phyloP scores from a whole-genome alignment of 345 rosid genomes.

The Angophora floribunda region DNA sequence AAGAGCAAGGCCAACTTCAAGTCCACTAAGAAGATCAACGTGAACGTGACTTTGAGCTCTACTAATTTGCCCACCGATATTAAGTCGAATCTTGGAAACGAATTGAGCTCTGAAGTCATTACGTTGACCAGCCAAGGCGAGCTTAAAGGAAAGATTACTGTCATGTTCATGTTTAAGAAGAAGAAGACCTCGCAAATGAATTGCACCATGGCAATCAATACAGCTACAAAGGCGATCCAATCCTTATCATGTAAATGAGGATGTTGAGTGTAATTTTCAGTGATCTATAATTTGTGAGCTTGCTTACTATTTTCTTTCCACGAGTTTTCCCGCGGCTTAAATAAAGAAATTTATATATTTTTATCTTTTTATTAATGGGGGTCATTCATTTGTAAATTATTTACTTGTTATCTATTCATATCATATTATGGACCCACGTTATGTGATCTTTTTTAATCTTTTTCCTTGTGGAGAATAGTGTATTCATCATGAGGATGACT shows the following conservation, averaged over 20 bases:
- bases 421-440: neutral
- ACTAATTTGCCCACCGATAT: neutral
- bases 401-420: neutral
- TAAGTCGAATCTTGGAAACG: neutral
- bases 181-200: neutral
- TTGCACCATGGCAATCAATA: constrained; percentile 1
- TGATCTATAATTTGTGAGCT: neutral
- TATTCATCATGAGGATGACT: neutral
- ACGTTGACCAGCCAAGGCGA: neutral
- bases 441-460: neutral
- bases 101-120: neutral
- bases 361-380: neutral
- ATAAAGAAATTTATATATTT: neutral
- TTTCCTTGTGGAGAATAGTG: neutral
- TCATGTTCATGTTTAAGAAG: constrained; percentile 1
- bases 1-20: constrained; percentile 6
- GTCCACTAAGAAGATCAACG: constrained; percentile 1
- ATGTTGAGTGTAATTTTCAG: neutral
- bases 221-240: neutral
- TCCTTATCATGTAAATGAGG: neutral
- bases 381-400: neutral
- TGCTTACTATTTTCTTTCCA: neutral
- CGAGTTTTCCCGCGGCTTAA: neutral
- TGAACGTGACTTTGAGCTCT: neutral
- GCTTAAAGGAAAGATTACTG: neutral